These are phyloP conservation scores for Ricinus communis DNA, from an alignment of 345 rosid species.

Conservation along the genomic window DNA sequence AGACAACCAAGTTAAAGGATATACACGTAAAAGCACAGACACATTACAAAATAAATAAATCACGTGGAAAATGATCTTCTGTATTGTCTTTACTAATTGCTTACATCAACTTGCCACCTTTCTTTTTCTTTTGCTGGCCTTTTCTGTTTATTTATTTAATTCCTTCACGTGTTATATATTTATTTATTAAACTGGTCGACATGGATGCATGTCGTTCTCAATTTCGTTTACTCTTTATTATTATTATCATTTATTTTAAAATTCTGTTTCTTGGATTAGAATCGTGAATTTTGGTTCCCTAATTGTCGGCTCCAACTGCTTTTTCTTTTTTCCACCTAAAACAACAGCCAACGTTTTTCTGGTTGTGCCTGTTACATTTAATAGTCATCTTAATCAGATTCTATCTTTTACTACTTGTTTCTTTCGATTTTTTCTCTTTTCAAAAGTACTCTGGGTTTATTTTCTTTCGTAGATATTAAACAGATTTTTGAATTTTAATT, in stretches of 20 bases:
- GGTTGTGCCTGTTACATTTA: too few relatives aligned
- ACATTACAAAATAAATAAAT: neutral
- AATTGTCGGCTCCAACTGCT: neutral
- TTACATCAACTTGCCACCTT: neutral
- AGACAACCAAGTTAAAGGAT: too few relatives aligned
- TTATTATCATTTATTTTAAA: neutral
- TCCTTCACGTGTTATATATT: slow-evolving; percentile 1
- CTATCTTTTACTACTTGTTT: too few relatives aligned
- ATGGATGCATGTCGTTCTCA: neutral
- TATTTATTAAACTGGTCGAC: neutral
- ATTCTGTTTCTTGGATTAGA: neutral
- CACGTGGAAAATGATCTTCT: slow-evolving; percentile 12
- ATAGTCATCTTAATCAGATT: too few relatives aligned
- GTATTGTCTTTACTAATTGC: neutral
- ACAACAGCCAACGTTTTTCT: too few relatives aligned
- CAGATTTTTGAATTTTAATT: too few relatives aligned
- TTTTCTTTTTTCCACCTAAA: too few relatives aligned
- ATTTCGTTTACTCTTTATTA: neutral
- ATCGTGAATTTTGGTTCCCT: neutral
- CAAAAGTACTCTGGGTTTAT: too few relatives aligned
- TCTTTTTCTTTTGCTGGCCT: neutral
- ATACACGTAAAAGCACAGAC: neutral
- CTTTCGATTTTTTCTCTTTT: too few relatives aligned
- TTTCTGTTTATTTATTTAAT: neutral
- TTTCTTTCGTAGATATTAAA: too few relatives aligned